Conservation (phyloP, 2,329 filamentous ascomycete genomes). For the Aspergillus amoenus region DNA sequence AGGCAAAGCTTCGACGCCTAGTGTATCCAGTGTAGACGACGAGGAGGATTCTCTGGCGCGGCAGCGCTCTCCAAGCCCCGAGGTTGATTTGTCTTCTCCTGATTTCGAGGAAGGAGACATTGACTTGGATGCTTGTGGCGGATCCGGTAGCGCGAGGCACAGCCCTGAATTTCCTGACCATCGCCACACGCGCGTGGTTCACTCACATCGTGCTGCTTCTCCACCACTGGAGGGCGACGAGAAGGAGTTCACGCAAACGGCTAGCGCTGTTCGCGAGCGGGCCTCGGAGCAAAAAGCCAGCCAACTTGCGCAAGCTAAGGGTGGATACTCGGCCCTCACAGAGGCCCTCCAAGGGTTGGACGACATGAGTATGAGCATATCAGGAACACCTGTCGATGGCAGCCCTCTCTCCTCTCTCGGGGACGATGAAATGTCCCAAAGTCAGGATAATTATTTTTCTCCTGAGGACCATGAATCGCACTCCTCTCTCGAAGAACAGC, state of each 20-base stretch:
- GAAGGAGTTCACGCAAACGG: constrained; percentile 94
- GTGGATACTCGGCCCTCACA: constrained; percentile 36
- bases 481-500: constrained; percentile 16
- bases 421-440: constrained; percentile 29
- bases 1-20: constrained; percentile 74
- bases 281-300: constrained; percentile 39
- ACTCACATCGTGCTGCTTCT: constrained; percentile 72
- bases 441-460: constrained; percentile 39
- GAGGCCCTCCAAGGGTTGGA: constrained; percentile 44
- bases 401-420: constrained; percentile 31
- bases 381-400: constrained; percentile 32
- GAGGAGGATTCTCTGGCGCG: constrained; percentile 61
- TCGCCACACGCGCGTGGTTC: constrained; percentile 56
- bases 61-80: constrained; percentile 72
- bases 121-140: constrained; percentile 53
- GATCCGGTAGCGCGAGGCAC: constrained; percentile 57
- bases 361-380: constrained; percentile 27
- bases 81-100: constrained; percentile 84
- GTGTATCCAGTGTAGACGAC: constrained; percentile 73
- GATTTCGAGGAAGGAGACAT: constrained; percentile 76
- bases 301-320: constrained; percentile 26
- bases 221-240: constrained; percentile 92
- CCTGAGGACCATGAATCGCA: constrained; percentile 26
- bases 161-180: constrained; percentile 53
- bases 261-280: constrained; percentile 72